Percentiles rank a stretch among this genome's conserved stretches.
phyloP scores from a whole-genome alignment of 768 basidiomycete species.

The Lactarius vividus region DNA sequence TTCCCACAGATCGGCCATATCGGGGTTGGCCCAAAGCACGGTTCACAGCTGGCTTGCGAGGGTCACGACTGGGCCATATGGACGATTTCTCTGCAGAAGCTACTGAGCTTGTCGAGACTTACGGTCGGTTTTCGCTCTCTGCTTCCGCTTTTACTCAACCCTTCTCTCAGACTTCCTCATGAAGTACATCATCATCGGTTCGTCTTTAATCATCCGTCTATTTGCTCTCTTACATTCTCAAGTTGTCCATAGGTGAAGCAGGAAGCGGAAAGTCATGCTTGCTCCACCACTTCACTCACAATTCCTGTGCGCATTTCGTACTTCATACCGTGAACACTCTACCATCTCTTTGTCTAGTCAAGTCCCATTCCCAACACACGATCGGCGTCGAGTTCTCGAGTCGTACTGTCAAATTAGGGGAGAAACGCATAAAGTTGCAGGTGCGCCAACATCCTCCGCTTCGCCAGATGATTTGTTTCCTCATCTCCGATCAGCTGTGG shows the following conservation, averaged over 20 bases:
- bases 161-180: slow-evolving; percentile 81
- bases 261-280: slow-evolving; percentile 98
- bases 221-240: slow-evolving; percentile 3
- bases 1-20: slow-evolving; percentile 5
- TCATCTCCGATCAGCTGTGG: slow-evolving; percentile 63
- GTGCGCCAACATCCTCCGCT: slow-evolving; percentile 41
- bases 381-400: slow-evolving; percentile 99
- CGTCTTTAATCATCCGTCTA: slow-evolving; percentile 27
- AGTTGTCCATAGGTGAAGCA: slow-evolving; percentile 69
- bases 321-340: slow-evolving; percentile 4
- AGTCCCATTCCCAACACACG: slow-evolving; percentile 94
- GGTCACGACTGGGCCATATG: slow-evolving; percentile 31
- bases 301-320: slow-evolving; percentile 66
- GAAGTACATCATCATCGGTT: slow-evolving; percentile 98
- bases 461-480: neutral
- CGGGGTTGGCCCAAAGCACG: neutral
- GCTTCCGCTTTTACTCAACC: neutral
- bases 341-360: slow-evolving; percentile 54
- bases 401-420: slow-evolving; percentile 86
- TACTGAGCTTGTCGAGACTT: slow-evolving; percentile 91
- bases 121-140: slow-evolving; percentile 51
- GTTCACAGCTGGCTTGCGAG: neutral
- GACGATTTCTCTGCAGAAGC: slow-evolving; percentile 76
- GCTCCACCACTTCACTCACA: slow-evolving; percentile 94
- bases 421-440: slow-evolving; percentile 94